These are phyloP conservation scores for Ceratocystis lukuohia DNA, from an alignment of 2,329 filamentous ascomycete genomes.

Conservation along the genomic window DNA sequence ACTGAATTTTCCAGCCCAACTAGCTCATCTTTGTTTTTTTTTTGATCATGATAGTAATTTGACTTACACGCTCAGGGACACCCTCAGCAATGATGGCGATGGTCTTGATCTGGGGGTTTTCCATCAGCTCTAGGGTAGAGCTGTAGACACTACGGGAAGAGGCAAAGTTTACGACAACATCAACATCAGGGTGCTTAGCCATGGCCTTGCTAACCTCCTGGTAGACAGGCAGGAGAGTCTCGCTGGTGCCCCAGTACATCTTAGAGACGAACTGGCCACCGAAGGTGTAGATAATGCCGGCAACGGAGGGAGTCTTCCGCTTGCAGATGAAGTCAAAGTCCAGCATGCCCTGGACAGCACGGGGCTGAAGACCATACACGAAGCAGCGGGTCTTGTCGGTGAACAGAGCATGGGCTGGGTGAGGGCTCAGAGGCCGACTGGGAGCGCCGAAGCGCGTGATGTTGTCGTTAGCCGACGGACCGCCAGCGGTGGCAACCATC, in stretches of 20 bases:
- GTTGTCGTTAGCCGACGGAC: conserved; percentile 84
- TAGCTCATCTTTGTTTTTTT: neutral
- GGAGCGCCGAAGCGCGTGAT: conserved; percentile 92
- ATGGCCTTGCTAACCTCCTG: conserved; percentile 86
- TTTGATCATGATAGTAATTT: neutral
- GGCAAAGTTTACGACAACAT: conserved; percentile 98
- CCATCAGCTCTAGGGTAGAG: conserved; percentile 98
- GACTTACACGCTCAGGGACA: conserved; percentile 86
- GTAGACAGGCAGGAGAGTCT: conserved; percentile 97
- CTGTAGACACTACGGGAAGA: conserved; percentile 97
- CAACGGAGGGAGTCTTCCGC: conserved; percentile 87
- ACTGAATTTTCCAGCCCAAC: neutral
- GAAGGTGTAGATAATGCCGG: conserved; percentile 99
- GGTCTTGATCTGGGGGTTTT: conserved; percentile 90
- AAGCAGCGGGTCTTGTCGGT: conserved; percentile 99
- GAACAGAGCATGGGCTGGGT: conserved; percentile 82
- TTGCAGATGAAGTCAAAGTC: conserved; percentile 99
- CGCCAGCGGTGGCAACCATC: conserved; percentile 32
- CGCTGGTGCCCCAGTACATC: conserved; percentile 99
- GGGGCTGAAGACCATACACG: conserved; percentile 96
- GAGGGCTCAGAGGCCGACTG: conserved; percentile 81
- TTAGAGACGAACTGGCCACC: conserved; percentile 99
- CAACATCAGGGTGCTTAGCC: conserved; percentile 91
- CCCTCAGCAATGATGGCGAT: conserved; percentile 99
- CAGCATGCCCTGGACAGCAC: conserved; percentile 83